These are phyloP conservation scores for Aphanomyces invadans DNA, from an alignment of 352 stramenopile species.

Conservation along the genomic window DNA sequence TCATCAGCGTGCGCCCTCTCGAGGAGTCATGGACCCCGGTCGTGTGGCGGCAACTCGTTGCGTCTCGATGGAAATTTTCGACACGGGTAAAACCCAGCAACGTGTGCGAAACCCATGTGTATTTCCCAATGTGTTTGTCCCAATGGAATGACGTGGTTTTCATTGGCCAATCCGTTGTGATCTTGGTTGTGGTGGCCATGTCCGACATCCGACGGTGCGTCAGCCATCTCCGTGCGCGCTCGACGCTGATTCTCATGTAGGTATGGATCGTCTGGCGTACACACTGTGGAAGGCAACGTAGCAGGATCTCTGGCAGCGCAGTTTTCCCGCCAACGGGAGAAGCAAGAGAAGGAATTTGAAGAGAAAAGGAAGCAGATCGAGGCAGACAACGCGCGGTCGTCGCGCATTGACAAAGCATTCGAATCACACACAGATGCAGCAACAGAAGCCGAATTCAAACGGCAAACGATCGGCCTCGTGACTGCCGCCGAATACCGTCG, in stretches of 20 bases:
- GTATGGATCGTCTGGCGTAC: conserved; percentile 82
- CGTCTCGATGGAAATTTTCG: too few relatives aligned
- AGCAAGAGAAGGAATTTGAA: conserved; percentile 92
- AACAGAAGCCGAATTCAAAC: conserved; percentile 78
- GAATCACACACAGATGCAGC: conserved; percentile 69
- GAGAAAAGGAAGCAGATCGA: conserved; percentile 88
- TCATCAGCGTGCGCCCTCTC: too few relatives aligned
- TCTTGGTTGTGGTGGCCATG: neutral
- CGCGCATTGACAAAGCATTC: conserved; percentile 90
- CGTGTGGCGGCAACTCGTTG: too few relatives aligned
- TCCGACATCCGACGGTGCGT: conserved; percentile 1
- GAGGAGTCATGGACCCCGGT: too few relatives aligned
- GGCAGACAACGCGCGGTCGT: conserved; percentile 60
- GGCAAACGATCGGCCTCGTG: conserved; percentile 88
- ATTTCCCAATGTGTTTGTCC: neutral
- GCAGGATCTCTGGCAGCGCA: conserved; percentile 84
- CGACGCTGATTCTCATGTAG: conserved; percentile 2
- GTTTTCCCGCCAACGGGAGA: conserved; percentile 88
- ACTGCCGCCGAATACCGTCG: conserved; percentile 91
- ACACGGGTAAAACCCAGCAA: too few relatives aligned
- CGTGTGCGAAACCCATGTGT: too few relatives aligned
- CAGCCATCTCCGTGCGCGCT: neutral
- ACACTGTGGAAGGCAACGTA: conserved; percentile 96
- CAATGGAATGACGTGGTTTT: neutral
- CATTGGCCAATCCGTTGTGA: too few relatives aligned